Percentiles rank a stretch among this genome's conserved stretches.
phyloP scores from a whole-genome alignment of 768 basidiomycete genomes.

The Gymnopilus dilepis region DNA sequence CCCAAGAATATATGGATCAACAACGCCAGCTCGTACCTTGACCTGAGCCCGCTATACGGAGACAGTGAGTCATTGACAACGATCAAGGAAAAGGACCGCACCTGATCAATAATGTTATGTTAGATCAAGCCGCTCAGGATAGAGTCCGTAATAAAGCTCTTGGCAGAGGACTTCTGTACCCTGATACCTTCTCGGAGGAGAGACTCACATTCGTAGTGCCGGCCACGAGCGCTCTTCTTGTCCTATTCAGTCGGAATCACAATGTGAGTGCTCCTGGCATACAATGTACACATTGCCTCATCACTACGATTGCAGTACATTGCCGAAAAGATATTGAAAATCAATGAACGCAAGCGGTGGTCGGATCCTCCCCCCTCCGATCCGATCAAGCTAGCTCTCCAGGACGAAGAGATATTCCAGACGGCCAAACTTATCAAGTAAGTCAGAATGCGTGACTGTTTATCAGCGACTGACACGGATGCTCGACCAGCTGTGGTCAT shows the following conservation, averaged over 20 bases:
- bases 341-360: slow-evolving; percentile 59
- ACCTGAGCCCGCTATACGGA: slow-evolving; percentile 62
- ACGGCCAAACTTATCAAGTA: slow-evolving; percentile 59
- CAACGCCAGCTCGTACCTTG: slow-evolving; percentile 59
- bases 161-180: slow-evolving; percentile 56
- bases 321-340: slow-evolving; percentile 54
- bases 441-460: neutral
- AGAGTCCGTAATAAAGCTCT: slow-evolving; percentile 50
- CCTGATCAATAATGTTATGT: slow-evolving; percentile 6
- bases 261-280: slow-evolving; percentile 39
- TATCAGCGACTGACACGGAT: neutral
- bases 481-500: slow-evolving; percentile 47
- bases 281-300: too few relatives aligned
- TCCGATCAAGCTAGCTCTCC: slow-evolving; percentile 27
- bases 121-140: slow-evolving; percentile 43
- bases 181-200: slow-evolving; percentile 59
- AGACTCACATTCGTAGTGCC: slow-evolving; percentile 59
- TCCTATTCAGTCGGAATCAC: slow-evolving; percentile 64
- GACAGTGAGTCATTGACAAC: slow-evolving; percentile 35
- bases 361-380: slow-evolving; percentile 44
- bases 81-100: neutral
- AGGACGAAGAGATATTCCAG: slow-evolving; percentile 66
- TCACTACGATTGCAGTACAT: slow-evolving; percentile 46
- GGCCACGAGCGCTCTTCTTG: slow-evolving; percentile 54
- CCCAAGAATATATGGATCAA: slow-evolving; percentile 49